Evolutionary conservation across 2,329 filamentous ascomycete genomes (phyloP).

Genomic region (Scedosporium boydii): DNA sequence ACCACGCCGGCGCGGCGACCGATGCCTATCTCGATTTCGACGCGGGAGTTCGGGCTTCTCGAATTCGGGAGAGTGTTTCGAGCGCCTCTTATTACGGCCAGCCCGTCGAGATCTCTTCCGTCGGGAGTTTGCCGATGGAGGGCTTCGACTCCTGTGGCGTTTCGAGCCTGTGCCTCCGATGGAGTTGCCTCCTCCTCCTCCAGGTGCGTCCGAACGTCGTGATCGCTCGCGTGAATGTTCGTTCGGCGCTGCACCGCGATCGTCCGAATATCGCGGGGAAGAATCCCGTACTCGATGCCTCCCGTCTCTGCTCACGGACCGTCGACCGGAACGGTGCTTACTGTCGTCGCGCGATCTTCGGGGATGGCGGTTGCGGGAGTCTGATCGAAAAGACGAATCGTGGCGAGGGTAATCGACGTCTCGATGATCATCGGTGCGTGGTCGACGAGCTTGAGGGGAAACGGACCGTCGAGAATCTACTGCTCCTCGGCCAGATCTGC

Average conservation of each 20-base stretch:
- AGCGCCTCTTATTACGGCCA: constrained; percentile 14
- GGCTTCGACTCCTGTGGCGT: constrained; percentile 31
- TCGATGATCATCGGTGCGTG: constrained; percentile 1
- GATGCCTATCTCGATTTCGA: constrained; percentile 1
- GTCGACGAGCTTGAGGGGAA: constrained; percentile 13
- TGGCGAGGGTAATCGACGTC: neutral
- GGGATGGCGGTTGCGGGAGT: neutral
- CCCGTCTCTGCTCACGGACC: neutral
- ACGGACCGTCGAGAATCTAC: constrained; percentile 21
- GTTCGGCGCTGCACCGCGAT: constrained; percentile 9
- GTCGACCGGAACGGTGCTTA: neutral
- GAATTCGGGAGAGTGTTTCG: neutral
- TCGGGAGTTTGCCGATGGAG: constrained; percentile 24
- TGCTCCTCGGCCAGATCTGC: constrained; percentile 24
- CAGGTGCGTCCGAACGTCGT: constrained; percentile 22
- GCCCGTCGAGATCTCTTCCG: constrained; percentile 33
- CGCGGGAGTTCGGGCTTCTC: neutral
- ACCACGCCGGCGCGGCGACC: neutral
- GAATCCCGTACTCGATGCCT: neutral
- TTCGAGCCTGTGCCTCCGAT: constrained; percentile 25
- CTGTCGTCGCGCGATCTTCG: neutral
- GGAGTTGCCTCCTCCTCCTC: constrained; percentile 21
- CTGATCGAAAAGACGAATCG: neutral
- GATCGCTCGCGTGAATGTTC: constrained; percentile 23
- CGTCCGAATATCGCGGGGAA: constrained; percentile 1